Conservation (phyloP, 192 early-diverging fungal species). For the Phycomyces nitens region DNA sequence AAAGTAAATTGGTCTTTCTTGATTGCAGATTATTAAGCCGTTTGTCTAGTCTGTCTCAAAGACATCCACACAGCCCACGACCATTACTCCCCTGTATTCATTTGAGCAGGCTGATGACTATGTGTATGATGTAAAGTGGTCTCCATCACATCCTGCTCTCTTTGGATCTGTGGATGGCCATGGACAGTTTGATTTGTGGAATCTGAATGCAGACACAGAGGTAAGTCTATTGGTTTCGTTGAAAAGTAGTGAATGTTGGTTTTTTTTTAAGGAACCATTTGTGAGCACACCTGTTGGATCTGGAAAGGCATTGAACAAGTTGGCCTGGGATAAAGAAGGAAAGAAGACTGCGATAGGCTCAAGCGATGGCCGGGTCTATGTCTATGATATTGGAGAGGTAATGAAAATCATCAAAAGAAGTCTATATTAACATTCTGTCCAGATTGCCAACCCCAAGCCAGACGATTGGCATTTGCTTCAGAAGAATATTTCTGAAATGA, state of each 20-base stretch:
- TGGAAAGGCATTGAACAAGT: slow-evolving; percentile 83
- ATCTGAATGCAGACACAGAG: slow-evolving; percentile 88
- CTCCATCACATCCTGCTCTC: slow-evolving; percentile 89
- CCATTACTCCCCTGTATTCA: slow-evolving; percentile 67
- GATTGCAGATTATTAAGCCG: background rate
- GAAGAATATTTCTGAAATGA: slow-evolving; percentile 52
- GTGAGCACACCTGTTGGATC: slow-evolving; percentile 55
- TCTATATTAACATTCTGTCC: background rate
- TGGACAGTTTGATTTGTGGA: slow-evolving; percentile 89
- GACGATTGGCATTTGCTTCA: slow-evolving; percentile 53
- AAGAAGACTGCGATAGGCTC: slow-evolving; percentile 75
- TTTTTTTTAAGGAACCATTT: slow-evolving; percentile 41
- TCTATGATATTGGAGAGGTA: slow-evolving; percentile 95
- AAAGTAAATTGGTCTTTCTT: background rate
- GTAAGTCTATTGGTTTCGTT: slow-evolving; percentile 41
- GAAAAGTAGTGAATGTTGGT: background rate
- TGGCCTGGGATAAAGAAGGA: slow-evolving; percentile 93
- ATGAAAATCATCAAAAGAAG: background rate
- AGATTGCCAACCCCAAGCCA: slow-evolving; percentile 49
- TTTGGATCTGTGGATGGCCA: slow-evolving; percentile 91
- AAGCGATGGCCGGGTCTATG: slow-evolving; percentile 76
- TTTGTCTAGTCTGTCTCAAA: slow-evolving; percentile 46
- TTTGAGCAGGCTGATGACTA: slow-evolving; percentile 95
- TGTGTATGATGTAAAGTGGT: slow-evolving; percentile 98
- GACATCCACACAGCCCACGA: slow-evolving; percentile 44